Evolutionary conservation across 352 stramenopile genomes (phyloP).

Genomic region (Globisporangium iwayamae): DNA sequence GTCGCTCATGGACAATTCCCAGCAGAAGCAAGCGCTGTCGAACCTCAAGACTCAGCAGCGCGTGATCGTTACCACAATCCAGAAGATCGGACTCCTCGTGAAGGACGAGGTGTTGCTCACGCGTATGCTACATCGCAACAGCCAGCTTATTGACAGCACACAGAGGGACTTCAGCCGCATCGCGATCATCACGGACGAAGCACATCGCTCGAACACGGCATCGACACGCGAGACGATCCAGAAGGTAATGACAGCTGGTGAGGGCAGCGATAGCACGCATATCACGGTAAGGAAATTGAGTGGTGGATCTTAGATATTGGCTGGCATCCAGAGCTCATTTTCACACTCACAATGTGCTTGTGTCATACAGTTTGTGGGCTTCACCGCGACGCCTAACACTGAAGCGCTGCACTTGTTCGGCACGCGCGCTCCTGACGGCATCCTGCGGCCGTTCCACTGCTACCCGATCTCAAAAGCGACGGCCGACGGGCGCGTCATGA

Average conservation of each 20-base stretch:
- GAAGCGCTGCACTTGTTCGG: constrained; percentile 75
- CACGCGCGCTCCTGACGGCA: constrained; percentile 12
- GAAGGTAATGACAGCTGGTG: constrained; percentile 50
- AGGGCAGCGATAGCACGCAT: constrained; percentile 29
- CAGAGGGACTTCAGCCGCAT: constrained; percentile 42
- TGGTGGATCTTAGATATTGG: background rate
- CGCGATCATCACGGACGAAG: constrained; percentile 82
- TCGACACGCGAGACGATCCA: constrained; percentile 68
- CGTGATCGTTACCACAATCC: constrained; percentile 79
- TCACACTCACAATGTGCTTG: constrained; percentile 2
- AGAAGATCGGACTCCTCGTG: constrained; percentile 73
- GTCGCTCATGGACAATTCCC: constrained; percentile 30
- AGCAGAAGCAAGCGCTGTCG: constrained; percentile 9
- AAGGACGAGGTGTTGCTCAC: constrained; percentile 67
- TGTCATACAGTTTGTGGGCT: constrained; percentile 66
- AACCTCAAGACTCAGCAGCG: constrained; percentile 23
- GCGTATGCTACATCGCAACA: constrained; percentile 54
- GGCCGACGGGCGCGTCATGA: constrained; percentile 48
- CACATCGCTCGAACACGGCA: constrained; percentile 70
- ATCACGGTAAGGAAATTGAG: constrained; percentile 29
- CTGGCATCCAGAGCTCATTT: background rate
- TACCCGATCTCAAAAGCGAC: constrained; percentile 67
- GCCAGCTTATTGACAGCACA: background rate
- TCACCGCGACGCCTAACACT: constrained; percentile 71
- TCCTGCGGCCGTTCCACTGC: constrained; percentile 56